Evolutionary conservation across 2,329 filamentous ascomycete genomes (phyloP), one percentile per base, ranked within the genome.

Genomic region (Albophoma yamanashiensis): DNA sequence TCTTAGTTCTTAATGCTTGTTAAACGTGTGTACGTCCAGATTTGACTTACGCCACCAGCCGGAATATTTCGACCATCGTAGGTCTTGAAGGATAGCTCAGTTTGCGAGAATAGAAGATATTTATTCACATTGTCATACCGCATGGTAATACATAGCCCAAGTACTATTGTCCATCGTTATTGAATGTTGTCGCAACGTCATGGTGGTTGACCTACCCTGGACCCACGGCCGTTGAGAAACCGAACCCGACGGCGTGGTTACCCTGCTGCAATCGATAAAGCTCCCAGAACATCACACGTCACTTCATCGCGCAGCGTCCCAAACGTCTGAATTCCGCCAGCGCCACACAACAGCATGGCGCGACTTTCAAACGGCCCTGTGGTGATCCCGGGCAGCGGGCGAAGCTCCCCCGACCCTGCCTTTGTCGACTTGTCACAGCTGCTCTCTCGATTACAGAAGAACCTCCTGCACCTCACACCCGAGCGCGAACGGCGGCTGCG

Each of bases 391-490:
- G 57, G 39, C 4, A 62, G 64, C 8, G 63, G 64, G 17, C 66
- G 60, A 61, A 63, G 60, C 55, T 64, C 68, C 25, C 63, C 68
- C 25, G 72, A 75, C 14, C 63, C 66, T 22, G 67, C 69, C 36
- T 68, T 69, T 0, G 64, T 74, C 34, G 80, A 89, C 67, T 79
- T 92, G 22, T 82, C 79, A 50, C 82, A 86, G 43, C 77, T 92
- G 57, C 80, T 92, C 7, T 74, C 76, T 57, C 84, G 88, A 39
- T 76, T 92, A 43, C 85, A 90, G 66, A 80, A 83, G 62, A 84
- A 78, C 40, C 78, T 92, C 58, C 78, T 91, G 43, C 82, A 82
- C 59, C 79, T 84, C 38, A 81, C 86, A 62, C 78, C 81, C 59
- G 82, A 86, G 58, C 79, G 81, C 57, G 82, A 86, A 70, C 75